Conservation (phyloP, 1,139 yeast species). For the Ogataea hybrid region DNA sequence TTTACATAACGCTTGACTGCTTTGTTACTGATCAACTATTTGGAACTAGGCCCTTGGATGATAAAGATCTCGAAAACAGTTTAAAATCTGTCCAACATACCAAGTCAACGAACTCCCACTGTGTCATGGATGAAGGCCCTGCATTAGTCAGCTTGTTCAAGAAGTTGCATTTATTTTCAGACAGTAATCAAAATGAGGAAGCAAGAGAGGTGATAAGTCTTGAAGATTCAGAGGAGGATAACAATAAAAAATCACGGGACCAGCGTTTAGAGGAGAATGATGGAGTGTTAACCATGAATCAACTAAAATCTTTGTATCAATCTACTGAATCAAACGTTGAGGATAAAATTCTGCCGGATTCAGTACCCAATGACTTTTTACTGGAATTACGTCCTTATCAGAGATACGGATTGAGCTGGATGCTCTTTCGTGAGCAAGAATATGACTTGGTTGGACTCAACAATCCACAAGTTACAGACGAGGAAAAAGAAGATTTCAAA, state of each 20-base stretch:
- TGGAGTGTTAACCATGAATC: constrained; percentile 62
- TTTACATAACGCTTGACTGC: constrained; percentile 28
- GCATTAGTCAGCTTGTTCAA: constrained; percentile 9
- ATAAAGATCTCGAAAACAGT: too few species aligned
- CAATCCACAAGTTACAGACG: constrained; percentile 26
- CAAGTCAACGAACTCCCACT: too few species aligned
- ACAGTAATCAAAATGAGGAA: constrained; percentile 26
- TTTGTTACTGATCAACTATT: constrained; percentile 8
- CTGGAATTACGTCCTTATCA: constrained; percentile 69
- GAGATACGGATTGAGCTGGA: constrained; percentile 79
- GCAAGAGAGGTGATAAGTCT: not conserved
- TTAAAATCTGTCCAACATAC: too few species aligned
- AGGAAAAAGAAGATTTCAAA: constrained; percentile 27
- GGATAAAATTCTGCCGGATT: constrained; percentile 52
- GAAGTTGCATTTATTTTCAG: not conserved
- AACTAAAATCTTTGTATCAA: constrained; percentile 70
- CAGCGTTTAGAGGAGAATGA: constrained; percentile 20
- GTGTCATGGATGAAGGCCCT: not conserved
- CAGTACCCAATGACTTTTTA: constrained; percentile 61
- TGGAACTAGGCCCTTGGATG: not conserved
- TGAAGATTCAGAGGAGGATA: constrained; percentile 11
- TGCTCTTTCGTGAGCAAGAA: constrained; percentile 66
- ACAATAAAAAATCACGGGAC: constrained; percentile 31
- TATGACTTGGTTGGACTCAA: constrained; percentile 36
- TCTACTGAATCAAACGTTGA: constrained; percentile 55